Evolutionary conservation across 2,329 filamentous ascomycete species (phyloP), one percentile per base, ranked within the genome.

Genomic region (Curvularia spicifera): DNA sequence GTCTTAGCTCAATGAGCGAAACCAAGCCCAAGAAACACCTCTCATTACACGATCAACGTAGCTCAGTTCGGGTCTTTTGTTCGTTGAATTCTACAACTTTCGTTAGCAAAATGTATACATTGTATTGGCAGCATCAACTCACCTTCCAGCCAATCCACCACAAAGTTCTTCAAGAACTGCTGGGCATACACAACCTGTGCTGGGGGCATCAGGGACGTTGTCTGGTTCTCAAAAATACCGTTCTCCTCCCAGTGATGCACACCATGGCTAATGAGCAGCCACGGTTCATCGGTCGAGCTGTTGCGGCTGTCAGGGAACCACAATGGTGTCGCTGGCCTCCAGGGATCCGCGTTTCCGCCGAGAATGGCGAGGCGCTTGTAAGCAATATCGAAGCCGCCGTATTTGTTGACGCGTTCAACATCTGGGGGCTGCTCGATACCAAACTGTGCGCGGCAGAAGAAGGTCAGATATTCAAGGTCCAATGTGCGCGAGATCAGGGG

Each of bases 181-280:
- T 93, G 89, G 0, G 84, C 81, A 13, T 87, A 80, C 3, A 78
- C 80, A 5, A 92, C 82, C 2, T 86, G 78, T 1, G 76, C 69
- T 0, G 88, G 88, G 1, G 89, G 88, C 31, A 91, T 69, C 0
- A 77, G 76, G 1, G 80, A 64, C 5, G 81, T 84, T 0, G 87
- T 88, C 72, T 90, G 81, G 56, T 88, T 88, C 1, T 80, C 74
- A 49, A 88, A 85, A n/a, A 90, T 67, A 0, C 87, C 87, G 63
- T 89, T 89, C 78, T 89, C 88, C 65, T 91, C 89, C 89, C 90
- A 95, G 72, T 94, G 91, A 74, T 96, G 91, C 20, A 93, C 90
- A 0, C 86, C 90, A n/a, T 84, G 84, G 3, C 82, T 79, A 45
- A 96, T 91, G 45, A 94, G 71, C n/a, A 91, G 82, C 62, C 89